These are phyloP conservation scores for Podospora bellae-mahoneyi DNA, from an alignment of 495 filamentous ascomycete species.

Conservation along the genomic window DNA sequence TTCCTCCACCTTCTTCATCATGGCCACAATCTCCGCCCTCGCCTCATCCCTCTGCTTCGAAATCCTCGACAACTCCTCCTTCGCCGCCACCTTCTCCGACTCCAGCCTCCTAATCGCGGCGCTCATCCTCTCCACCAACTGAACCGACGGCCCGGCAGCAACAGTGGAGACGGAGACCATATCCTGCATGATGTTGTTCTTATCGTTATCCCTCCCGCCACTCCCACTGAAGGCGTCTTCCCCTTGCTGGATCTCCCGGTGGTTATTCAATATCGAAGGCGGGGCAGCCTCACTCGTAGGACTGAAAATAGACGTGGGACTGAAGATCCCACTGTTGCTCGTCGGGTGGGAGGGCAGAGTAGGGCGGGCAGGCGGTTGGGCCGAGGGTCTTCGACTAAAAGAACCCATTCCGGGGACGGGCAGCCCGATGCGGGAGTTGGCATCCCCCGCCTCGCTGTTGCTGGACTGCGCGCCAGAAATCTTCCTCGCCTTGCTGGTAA, in stretches of 20 bases:
- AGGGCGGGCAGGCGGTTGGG: slow-evolving; percentile 35
- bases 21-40: slow-evolving; percentile 77
- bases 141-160: slow-evolving; percentile 87
- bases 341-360: slow-evolving; percentile 14
- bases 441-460: slow-evolving; percentile 39
- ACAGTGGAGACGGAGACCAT: slow-evolving; percentile 85
- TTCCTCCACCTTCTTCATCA: slow-evolving; percentile 81
- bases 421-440: slow-evolving; percentile 13
- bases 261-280: slow-evolving; percentile 47
- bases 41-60: slow-evolving; percentile 84
- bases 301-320: slow-evolving; percentile 32
- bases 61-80: slow-evolving; percentile 79
- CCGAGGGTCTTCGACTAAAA: slow-evolving; percentile 39
- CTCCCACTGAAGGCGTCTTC: slow-evolving; percentile 65
- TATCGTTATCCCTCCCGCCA: slow-evolving; percentile 60
- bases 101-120: slow-evolving; percentile 87
- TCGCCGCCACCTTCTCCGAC: slow-evolving; percentile 78
- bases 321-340: slow-evolving; percentile 27
- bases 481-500: slow-evolving; percentile 44
- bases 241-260: slow-evolving; percentile 52
- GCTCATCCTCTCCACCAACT: slow-evolving; percentile 95
- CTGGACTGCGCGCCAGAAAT: slow-evolving; percentile 41
- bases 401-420: slow-evolving; percentile 1
- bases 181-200: slow-evolving; percentile 74
- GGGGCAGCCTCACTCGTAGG: slow-evolving; percentile 32